Percentiles rank a stretch among this genome's conserved stretches.
These are phyloP conservation scores for Mucuna pruriens DNA, from an alignment of 306 rosid genomes.

Conservation along the genomic window DNA sequence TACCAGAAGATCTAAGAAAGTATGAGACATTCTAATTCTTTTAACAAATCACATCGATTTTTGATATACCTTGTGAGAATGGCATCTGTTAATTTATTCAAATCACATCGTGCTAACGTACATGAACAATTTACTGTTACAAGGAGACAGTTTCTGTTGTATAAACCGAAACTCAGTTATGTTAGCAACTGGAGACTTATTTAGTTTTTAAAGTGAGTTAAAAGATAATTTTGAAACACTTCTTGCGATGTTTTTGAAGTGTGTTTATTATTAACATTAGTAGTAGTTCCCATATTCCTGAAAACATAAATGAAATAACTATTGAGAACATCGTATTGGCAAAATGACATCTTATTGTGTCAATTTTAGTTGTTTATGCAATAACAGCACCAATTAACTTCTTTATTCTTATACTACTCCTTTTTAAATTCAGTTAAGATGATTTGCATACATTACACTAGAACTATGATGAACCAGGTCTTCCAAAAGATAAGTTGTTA, in stretches of 20 bases:
- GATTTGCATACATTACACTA: background rate
- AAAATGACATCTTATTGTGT: background rate
- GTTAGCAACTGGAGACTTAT: background rate
- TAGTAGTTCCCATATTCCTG: background rate
- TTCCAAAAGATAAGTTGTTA: background rate
- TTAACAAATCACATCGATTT: background rate
- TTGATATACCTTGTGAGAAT: background rate
- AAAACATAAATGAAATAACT: background rate
- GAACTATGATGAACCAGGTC: background rate
- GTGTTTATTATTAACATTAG: background rate
- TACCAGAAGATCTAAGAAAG: constrained; percentile 69
- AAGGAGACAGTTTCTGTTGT: background rate
- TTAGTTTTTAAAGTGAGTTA: background rate
- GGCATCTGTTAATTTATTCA: background rate
- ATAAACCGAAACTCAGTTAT: background rate
- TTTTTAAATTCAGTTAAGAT: too few relatives aligned
- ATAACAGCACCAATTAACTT: background rate
- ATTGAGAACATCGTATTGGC: background rate
- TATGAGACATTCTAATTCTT: constrained; percentile 23
- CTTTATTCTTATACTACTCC: background rate
- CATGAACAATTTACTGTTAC: background rate
- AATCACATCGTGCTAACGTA: background rate
- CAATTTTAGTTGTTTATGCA: background rate
- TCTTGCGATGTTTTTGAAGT: background rate
- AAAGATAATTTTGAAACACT: background rate